A percentile compares a stretch with the other conserved stretches of the same genome.
Evolutionary conservation across 495 filamentous ascomycete genomes (phyloP).

Genomic region (Collariella sp.): DNA sequence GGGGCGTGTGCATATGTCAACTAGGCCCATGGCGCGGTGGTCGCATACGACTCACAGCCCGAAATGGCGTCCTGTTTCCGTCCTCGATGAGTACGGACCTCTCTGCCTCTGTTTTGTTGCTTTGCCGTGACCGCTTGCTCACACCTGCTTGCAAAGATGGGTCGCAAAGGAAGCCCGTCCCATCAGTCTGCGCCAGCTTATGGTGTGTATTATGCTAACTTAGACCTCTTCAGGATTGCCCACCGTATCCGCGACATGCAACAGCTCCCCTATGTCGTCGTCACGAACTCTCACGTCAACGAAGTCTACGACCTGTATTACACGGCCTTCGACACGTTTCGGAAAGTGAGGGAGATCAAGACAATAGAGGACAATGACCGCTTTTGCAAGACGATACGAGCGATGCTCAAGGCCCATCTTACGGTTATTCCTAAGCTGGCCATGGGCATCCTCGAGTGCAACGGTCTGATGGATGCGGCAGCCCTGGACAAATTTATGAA

Average conservation of each 20-base stretch:
- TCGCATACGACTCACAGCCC: conserved; percentile 29
- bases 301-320: conserved; percentile 97
- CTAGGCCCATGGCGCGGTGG: not conserved
- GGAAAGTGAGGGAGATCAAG: conserved; percentile 73
- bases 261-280: conserved; percentile 87
- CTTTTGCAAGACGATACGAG: conserved; percentile 72
- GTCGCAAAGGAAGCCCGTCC: conserved; percentile 75
- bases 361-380: conserved; percentile 83
- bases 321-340: conserved; percentile 82
- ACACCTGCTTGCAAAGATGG: conserved; percentile 52
- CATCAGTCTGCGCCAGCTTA: conserved; percentile 84
- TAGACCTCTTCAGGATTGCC: conserved; percentile 50
- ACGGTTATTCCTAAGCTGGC: conserved; percentile 88
- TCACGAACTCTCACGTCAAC: conserved; percentile 88
- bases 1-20: not conserved
- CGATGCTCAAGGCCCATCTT: conserved; percentile 77
- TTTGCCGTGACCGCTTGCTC: conserved; percentile 3
- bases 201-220: conserved; percentile 55
- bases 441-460: conserved; percentile 87
- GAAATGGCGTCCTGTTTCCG: conserved; percentile 70
- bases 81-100: conserved; percentile 72
- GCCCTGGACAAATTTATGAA: conserved; percentile 94
- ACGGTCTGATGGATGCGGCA: conserved; percentile 63
- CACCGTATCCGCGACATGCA: conserved; percentile 97
- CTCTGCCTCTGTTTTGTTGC: not conserved